These are phyloP conservation scores for Glycine latifolia DNA, from an alignment of 306 rosid genomes.

Conservation along the genomic window DNA sequence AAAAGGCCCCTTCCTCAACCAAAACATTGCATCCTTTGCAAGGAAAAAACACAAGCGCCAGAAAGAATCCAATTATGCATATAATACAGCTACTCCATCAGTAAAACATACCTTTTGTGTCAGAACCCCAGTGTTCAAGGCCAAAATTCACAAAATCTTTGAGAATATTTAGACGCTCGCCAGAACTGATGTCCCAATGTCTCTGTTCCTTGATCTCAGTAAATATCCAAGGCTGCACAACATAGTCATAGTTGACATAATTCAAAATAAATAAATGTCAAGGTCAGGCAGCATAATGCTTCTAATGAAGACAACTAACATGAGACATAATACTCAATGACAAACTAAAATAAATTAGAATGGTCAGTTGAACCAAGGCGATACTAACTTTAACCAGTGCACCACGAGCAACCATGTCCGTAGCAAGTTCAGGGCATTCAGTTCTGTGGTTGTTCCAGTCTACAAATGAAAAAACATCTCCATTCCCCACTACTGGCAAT, in stretches of 20 bases:
- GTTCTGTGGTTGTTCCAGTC: conserved; percentile 84
- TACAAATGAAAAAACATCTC: conserved; percentile 78
- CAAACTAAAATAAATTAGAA: conserved; percentile 34
- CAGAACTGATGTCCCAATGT: conserved; percentile 96
- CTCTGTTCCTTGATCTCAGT: conserved; percentile 96
- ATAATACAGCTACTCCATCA: conserved; percentile 8
- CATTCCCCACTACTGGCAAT: conserved; percentile 86
- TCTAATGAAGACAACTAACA: background rate
- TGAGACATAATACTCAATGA: conserved; percentile 26
- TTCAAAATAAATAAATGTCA: background rate
- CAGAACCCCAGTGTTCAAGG: conserved; percentile 96
- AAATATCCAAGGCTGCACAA: conserved; percentile 90
- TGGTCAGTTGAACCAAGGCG: conserved; percentile 24
- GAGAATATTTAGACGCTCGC: conserved; percentile 79
- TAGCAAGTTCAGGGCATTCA: conserved; percentile 78
- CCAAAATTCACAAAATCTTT: conserved; percentile 84
- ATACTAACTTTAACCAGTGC: conserved; percentile 81
- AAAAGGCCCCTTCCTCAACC: conserved; percentile 28
- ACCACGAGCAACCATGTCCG: conserved; percentile 93
- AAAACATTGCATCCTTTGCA: conserved; percentile 1
- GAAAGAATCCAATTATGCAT: background rate
- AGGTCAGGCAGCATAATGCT: conserved; percentile 5
- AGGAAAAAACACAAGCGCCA: background rate
- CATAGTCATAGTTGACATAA: conserved; percentile 33
- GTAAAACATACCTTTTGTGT: conserved; percentile 74